A percentile compares a stretch with the other conserved stretches of the same genome.
These are phyloP conservation scores for Blastocystis hominis DNA, from an alignment of 352 stramenopile genomes.

Conservation along the genomic window DNA sequence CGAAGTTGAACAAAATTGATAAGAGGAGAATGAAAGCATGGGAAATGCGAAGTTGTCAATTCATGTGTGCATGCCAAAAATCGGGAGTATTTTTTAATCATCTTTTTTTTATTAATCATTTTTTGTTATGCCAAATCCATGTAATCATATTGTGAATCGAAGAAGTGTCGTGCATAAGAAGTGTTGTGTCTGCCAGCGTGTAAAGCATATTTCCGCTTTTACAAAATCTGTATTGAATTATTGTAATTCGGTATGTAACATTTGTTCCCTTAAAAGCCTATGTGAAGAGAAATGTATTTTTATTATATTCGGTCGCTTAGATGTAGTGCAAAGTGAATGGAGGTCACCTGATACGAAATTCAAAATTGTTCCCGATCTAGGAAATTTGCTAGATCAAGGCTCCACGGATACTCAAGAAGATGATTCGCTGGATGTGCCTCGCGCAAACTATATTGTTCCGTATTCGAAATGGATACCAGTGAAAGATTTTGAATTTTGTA, in stretches of 20 bases:
- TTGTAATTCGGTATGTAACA: slow-evolving; percentile 4
- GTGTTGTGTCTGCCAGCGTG: background rate
- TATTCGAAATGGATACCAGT: slow-evolving; percentile 7
- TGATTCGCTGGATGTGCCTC: background rate
- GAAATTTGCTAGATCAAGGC: background rate
- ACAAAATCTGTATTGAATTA: background rate
- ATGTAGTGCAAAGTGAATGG: background rate
- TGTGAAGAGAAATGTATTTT: background rate
- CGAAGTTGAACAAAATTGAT: background rate
- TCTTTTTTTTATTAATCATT: background rate
- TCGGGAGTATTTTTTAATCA: background rate
- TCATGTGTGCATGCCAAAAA: background rate
- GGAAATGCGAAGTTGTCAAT: background rate
- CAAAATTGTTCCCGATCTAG: background rate
- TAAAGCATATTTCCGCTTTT: slow-evolving; percentile 10
- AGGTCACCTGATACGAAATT: no score
- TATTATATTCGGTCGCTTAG: background rate
- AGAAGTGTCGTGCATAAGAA: background rate
- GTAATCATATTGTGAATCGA: background rate
- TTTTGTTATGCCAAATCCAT: background rate
- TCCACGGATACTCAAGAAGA: background rate
- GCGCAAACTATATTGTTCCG: background rate
- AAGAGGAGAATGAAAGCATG: no score
- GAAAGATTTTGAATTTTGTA: background rate
- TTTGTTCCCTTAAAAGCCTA: background rate